These are phyloP conservation scores for Huntiella bhutanensis DNA, from an alignment of 2,329 filamentous ascomycete genomes.

Conservation along the genomic window DNA sequence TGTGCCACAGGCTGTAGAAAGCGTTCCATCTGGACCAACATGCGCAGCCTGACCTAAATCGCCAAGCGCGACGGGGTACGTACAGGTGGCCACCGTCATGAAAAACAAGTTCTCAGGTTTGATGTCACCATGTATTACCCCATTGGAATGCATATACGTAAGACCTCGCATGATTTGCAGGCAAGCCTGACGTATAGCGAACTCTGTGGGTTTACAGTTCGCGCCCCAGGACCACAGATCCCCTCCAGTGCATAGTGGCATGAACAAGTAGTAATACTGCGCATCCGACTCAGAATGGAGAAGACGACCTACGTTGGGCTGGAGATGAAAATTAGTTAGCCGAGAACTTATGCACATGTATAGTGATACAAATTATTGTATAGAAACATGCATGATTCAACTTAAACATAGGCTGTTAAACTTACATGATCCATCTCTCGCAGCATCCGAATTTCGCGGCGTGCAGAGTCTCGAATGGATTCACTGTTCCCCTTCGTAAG, in stretches of 20 bases:
- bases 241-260: constrained; percentile 35
- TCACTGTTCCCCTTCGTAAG: neutral
- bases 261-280: constrained; percentile 29
- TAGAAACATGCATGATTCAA: too few species aligned
- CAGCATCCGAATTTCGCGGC: constrained; percentile 23
- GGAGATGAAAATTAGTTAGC: neutral
- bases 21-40: constrained; percentile 21
- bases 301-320: constrained; percentile 9
- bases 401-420: neutral
- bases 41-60: constrained; percentile 33
- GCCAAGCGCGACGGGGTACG: constrained; percentile 29
- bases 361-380: too few species aligned
- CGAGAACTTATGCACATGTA: too few species aligned
- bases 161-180: constrained; percentile 29
- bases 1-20: constrained; percentile 29
- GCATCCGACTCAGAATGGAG: constrained; percentile 1
- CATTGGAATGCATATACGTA: constrained; percentile 28
- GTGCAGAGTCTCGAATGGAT: constrained; percentile 26
- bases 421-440: constrained; percentile 34
- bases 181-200: constrained; percentile 19
- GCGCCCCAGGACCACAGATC: constrained; percentile 32
- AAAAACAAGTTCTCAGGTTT: constrained; percentile 36
- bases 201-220: constrained; percentile 1
- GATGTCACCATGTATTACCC: constrained; percentile 32
- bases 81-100: constrained; percentile 24